A percentile compares a stretch with the other conserved stretches of the same genome.
Conservation (phyloP, 768 basidiomycete species). For the Podaxis sp. region DNA sequence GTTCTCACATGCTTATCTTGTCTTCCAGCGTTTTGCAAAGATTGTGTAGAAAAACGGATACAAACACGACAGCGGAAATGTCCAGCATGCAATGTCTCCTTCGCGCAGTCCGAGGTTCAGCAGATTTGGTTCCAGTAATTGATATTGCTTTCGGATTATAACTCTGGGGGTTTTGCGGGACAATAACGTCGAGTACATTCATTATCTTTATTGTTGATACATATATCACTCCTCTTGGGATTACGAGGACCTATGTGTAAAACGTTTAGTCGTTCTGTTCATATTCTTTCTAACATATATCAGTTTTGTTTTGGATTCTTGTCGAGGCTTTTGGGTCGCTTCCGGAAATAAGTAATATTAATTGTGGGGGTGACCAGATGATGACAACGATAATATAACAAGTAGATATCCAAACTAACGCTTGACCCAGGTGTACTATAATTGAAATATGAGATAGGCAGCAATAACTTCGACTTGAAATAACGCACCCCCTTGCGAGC, state of each 20-base stretch:
- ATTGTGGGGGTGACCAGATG: neutral
- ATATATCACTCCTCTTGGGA: constrained; percentile 16
- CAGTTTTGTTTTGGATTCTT: neutral
- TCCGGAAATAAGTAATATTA: constrained; percentile 20
- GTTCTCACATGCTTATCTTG: neutral
- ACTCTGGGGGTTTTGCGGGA: constrained; percentile 19
- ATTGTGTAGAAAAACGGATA: constrained; percentile 85
- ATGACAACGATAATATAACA: constrained; percentile 13
- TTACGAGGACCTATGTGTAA: constrained; percentile 14
- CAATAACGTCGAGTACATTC: constrained; percentile 15
- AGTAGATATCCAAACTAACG: constrained; percentile 47
- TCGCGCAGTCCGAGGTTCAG: constrained; percentile 80
- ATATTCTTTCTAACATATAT: constrained; percentile 18
- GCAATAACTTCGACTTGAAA: constrained; percentile 2
- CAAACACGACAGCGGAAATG: constrained; percentile 92
- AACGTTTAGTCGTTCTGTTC: constrained; percentile 6
- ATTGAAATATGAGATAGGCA: constrained; percentile 11
- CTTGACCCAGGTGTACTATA: constrained; percentile 94
- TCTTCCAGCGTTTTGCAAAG: constrained; percentile 77
- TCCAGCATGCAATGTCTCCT: constrained; percentile 80
- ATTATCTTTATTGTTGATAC: constrained; percentile 17
- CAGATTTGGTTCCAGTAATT: constrained; percentile 47
- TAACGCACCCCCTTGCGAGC: constrained; percentile 85
- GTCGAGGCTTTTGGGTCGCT: neutral
- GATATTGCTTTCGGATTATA: constrained; percentile 12